These are phyloP conservation scores for Leccinum incarnatum DNA, from an alignment of 768 basidiomycete genomes.

Conservation along the genomic window DNA sequence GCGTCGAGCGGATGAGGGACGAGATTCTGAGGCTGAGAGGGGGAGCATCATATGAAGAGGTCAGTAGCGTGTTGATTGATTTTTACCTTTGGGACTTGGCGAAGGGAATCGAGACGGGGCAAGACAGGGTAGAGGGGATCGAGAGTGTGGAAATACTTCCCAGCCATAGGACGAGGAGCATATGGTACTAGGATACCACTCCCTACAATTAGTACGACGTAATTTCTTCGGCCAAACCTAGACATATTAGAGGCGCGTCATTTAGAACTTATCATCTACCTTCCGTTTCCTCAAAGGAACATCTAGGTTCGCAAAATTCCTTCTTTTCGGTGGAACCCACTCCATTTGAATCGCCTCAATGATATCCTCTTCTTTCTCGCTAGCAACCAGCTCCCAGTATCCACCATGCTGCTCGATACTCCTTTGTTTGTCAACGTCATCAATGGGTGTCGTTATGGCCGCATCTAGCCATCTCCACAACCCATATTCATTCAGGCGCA, in stretches of 20 bases:
- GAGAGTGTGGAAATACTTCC: slow-evolving; percentile 58
- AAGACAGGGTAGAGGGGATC: slow-evolving; percentile 58
- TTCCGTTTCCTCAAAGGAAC: slow-evolving; percentile 4
- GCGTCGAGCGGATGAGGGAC: slow-evolving; percentile 70
- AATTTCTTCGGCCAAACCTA: neutral
- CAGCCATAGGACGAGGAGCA: slow-evolving; percentile 76
- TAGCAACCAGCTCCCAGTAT: slow-evolving; percentile 22
- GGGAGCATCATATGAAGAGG: slow-evolving; percentile 17
- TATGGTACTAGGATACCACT: slow-evolving; percentile 65
- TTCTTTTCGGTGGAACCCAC: slow-evolving; percentile 27
- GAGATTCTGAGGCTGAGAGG: slow-evolving; percentile 43
- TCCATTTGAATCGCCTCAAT: slow-evolving; percentile 25
- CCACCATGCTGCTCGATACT: slow-evolving; percentile 14
- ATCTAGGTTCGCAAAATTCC: slow-evolving; percentile 22
- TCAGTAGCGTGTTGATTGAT: slow-evolving; percentile 83
- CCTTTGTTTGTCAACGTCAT: slow-evolving; percentile 1
- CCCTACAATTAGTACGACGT: slow-evolving; percentile 15
- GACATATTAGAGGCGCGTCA: neutral
- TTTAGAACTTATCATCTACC: slow-evolving; percentile 1
- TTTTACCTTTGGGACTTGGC: slow-evolving; percentile 91
- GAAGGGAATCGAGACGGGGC: slow-evolving; percentile 65
- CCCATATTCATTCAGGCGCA: slow-evolving; percentile 60
- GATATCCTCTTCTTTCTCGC: slow-evolving; percentile 27
- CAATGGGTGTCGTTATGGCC: neutral
- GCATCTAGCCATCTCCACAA: slow-evolving; percentile 55